A percentile compares a stretch with the other conserved stretches of the same genome.
These are phyloP conservation scores for Psilocybe azurescens DNA, from an alignment of 768 basidiomycete species.

Conservation along the genomic window DNA sequence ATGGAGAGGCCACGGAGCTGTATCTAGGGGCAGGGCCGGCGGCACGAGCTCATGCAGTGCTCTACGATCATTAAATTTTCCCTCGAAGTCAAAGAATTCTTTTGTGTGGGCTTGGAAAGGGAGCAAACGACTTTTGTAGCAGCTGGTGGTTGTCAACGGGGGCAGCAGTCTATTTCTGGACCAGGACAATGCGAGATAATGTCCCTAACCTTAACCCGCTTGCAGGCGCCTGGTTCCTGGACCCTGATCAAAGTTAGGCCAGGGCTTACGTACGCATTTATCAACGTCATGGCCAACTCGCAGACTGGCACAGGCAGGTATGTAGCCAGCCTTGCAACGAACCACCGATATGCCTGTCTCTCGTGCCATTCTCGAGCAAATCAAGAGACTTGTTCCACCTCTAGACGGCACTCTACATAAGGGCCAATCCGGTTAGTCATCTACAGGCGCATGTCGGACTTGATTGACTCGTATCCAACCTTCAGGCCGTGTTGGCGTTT, in stretches of 20 bases:
- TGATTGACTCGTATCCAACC: not conserved
- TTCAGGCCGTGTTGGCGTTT: slow-evolving; percentile 86
- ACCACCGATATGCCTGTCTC: slow-evolving; percentile 61
- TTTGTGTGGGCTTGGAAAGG: slow-evolving; percentile 4
- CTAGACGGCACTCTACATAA: slow-evolving; percentile 90
- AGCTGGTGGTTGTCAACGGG: slow-evolving; percentile 8
- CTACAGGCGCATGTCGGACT: not conserved
- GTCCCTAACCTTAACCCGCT: not conserved
- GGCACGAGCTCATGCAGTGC: not conserved
- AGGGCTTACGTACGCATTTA: slow-evolving; percentile 4
- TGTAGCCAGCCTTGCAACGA: not conserved
- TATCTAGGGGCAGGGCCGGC: not conserved
- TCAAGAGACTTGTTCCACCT: slow-evolving; percentile 88
- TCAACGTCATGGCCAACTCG: not conserved
- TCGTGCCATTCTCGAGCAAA: slow-evolving; percentile 65
- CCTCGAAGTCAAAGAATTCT: not conserved
- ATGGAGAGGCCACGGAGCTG: not conserved
- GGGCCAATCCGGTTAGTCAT: slow-evolving; percentile 81
- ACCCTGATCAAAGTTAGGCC: not conserved
- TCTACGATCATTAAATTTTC: not conserved
- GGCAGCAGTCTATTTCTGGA: slow-evolving; percentile 14
- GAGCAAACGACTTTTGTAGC: not conserved
- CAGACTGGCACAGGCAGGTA: not conserved
- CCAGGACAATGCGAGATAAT: slow-evolving; percentile 2
- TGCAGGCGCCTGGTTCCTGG: not conserved